Evolutionary conservation across 768 basidiomycete species (phyloP).

Genomic region (Boletus huronensis): DNA sequence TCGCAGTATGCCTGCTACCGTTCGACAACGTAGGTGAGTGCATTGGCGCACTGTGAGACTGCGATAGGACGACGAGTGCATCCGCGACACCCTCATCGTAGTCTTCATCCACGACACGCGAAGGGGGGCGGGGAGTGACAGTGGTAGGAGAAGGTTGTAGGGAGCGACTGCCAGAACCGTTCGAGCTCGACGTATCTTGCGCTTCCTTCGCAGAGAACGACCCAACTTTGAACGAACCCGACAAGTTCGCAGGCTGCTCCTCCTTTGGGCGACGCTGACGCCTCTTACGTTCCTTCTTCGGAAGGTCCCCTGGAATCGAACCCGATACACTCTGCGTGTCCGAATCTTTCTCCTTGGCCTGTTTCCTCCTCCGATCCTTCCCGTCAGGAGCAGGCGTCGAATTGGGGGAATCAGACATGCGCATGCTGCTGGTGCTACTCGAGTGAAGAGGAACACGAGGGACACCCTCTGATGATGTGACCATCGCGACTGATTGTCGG

Average conservation of each 20-base stretch:
- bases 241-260: constrained; percentile 34
- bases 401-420: constrained; percentile 62
- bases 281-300: constrained; percentile 59
- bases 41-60: constrained; percentile 29
- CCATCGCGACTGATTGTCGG: constrained; percentile 37
- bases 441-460: constrained; percentile 29
- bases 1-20: constrained; percentile 50
- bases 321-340: constrained; percentile 33
- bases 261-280: constrained; percentile 45
- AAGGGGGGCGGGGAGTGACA: constrained; percentile 54
- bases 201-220: constrained; percentile 40
- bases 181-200: constrained; percentile 66
- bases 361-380: constrained; percentile 45
- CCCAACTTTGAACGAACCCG: constrained; percentile 32
- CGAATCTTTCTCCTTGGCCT: constrained; percentile 49
- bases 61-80: constrained; percentile 70
- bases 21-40: constrained; percentile 60
- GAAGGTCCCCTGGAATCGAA: constrained; percentile 35
- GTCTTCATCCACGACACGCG: constrained; percentile 81
- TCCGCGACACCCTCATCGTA: constrained; percentile 94
- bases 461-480: constrained; percentile 45
- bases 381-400: constrained; percentile 39
- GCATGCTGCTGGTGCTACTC: constrained; percentile 31
- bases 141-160: constrained; percentile 71
- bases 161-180: constrained; percentile 58